Evolutionary conservation across 2,329 filamentous ascomycete species (phyloP).

Genomic region (Uncinocarpus reesii): DNA sequence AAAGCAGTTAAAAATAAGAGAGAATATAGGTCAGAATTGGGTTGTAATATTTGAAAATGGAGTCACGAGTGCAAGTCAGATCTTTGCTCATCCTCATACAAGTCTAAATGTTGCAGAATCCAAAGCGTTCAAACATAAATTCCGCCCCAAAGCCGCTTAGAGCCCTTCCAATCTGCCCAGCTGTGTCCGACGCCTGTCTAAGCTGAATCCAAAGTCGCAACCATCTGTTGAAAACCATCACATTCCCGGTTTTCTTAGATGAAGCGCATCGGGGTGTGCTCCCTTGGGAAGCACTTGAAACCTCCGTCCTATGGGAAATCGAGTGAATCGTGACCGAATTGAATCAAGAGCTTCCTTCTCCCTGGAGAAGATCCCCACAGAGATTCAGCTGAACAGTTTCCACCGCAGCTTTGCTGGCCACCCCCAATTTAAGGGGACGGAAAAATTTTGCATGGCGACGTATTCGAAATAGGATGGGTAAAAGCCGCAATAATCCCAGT

Average conservation of each 20-base stretch:
- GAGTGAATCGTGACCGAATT: constrained; percentile 2
- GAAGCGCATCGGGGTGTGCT: neutral
- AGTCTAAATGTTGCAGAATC: too few relatives aligned
- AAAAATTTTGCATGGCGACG: constrained; percentile 16
- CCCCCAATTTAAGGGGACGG: constrained; percentile 8
- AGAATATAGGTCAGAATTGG: too few relatives aligned
- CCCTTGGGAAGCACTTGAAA: constrained; percentile 10
- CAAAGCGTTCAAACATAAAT: too few relatives aligned
- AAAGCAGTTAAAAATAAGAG: too few relatives aligned
- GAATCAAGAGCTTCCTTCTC: constrained; percentile 9
- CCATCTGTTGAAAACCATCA: neutral
- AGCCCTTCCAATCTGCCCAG: too few relatives aligned
- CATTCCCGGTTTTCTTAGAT: constrained; percentile 11
- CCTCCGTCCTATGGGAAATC: constrained; percentile 4
- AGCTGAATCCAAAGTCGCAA: neutral
- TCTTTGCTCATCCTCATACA: too few relatives aligned
- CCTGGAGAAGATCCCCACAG: constrained; percentile 9
- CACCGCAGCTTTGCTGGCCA: constrained; percentile 7
- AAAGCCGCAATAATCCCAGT: constrained; percentile 15
- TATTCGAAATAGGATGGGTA: constrained; percentile 17
- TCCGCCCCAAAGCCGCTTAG: too few relatives aligned
- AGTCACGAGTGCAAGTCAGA: too few relatives aligned
- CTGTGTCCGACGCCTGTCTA: too few relatives aligned
- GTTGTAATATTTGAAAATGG: too few relatives aligned
- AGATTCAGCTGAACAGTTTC: constrained; percentile 14